Conservation (phyloP, 805 yeast genomes). For the Wickerhamiella parazyma region DNA sequence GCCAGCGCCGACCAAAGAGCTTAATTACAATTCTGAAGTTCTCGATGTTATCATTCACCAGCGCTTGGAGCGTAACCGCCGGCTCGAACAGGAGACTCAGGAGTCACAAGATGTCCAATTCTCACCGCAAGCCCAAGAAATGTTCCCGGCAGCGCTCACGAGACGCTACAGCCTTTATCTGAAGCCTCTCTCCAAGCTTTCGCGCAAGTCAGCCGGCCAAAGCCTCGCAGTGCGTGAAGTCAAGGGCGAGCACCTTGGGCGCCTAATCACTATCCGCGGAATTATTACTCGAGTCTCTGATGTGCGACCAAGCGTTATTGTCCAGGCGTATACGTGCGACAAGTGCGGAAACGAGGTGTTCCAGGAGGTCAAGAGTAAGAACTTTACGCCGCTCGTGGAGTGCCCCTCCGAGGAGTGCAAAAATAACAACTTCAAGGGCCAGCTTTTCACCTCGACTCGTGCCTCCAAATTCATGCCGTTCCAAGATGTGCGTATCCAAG, state of each 20-base stretch:
- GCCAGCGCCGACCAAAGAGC: constrained; percentile 76
- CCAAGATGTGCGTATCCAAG: constrained; percentile 93
- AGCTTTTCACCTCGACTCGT: constrained; percentile 80
- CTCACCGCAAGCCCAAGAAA: constrained; percentile 27
- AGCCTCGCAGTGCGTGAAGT: constrained; percentile 83
- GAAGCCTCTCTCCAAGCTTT: constrained; percentile 48
- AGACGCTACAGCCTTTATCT: constrained; percentile 81
- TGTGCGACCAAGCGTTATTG: constrained; percentile 83
- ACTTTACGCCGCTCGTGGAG: constrained; percentile 75
- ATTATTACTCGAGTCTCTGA: constrained; percentile 92
- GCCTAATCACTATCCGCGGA: constrained; percentile 80
- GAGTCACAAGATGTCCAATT: neutral
- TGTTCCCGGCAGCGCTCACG: constrained; percentile 75
- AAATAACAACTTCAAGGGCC: constrained; percentile 72
- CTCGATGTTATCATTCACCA: constrained; percentile 87
- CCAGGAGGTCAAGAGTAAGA: constrained; percentile 79
- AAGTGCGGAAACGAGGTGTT: constrained; percentile 93
- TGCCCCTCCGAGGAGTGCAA: constrained; percentile 74
- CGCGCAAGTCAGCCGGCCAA: constrained; percentile 27
- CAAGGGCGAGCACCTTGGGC: constrained; percentile 71
- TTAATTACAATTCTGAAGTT: constrained; percentile 75
- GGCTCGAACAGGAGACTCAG: neutral
- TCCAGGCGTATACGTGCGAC: constrained; percentile 94
- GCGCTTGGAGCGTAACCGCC: constrained; percentile 46
- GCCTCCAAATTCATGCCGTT: constrained; percentile 92